These are phyloP conservation scores for Neocallimastix lanati DNA, from an alignment of 192 early-diverging fungal genomes.

Conservation along the genomic window DNA sequence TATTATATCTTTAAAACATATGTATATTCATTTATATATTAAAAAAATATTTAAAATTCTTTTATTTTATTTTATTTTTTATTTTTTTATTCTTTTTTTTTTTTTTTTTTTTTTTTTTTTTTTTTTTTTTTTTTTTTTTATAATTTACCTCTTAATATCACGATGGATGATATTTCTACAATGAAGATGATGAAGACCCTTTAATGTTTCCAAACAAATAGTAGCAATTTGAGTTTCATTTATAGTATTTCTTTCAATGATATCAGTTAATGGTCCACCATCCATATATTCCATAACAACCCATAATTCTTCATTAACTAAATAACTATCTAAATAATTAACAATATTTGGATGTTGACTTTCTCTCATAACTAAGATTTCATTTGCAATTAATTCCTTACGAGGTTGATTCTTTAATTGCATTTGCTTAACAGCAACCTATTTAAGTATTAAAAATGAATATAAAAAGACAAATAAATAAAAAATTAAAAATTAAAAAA, in stretches of 20 bases:
- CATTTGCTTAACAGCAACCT: slow-evolving; percentile 91
- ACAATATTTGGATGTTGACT: slow-evolving; percentile 88
- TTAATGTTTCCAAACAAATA: slow-evolving; percentile 35
- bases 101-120: too few relatives aligned
- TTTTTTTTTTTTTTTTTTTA: too few relatives aligned
- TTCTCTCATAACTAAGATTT: slow-evolving; percentile 87
- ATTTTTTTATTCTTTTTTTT: too few relatives aligned
- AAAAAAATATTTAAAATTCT: too few relatives aligned
- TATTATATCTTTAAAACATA: too few relatives aligned
- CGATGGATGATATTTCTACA: slow-evolving; percentile 69
- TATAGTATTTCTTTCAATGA: slow-evolving; percentile 75
- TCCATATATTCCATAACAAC: slow-evolving; percentile 99
- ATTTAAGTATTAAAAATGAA: slow-evolving; percentile 3
- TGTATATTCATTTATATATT: too few relatives aligned
- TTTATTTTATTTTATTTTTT: too few relatives aligned
- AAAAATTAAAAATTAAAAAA: too few relatives aligned
- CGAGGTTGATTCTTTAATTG: slow-evolving; percentile 68
- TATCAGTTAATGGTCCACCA: slow-evolving; percentile 89
- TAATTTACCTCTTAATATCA: slow-evolving; percentile 52
- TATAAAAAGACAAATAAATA: too few relatives aligned
- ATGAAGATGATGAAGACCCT: slow-evolving; percentile 66
- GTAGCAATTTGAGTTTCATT: slow-evolving; percentile 15
- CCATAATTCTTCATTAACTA: slow-evolving; percentile 83
- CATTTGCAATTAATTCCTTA: slow-evolving; percentile 80
- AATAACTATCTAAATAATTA: slow-evolving; percentile 84